Conservation (phyloP, 2,329 filamentous ascomycete genomes). For the Xylaria sp. region DNA sequence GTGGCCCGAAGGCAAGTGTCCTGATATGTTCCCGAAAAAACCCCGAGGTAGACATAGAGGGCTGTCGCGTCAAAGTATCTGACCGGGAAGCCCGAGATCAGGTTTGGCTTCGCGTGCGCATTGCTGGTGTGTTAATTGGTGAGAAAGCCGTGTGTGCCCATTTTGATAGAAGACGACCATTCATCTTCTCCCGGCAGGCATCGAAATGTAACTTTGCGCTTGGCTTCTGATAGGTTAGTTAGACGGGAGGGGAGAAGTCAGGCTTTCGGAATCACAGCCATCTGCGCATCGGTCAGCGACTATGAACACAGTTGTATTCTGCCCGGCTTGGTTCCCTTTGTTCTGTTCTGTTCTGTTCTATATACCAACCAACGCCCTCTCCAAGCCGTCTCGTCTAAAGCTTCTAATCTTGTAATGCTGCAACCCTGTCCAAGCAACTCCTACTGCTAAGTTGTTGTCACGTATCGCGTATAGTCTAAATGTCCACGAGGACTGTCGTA, state of each 20-base stretch:
- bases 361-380: conserved; percentile 38
- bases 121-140: conserved; percentile 21
- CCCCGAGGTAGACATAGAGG: conserved; percentile 6
- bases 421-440: conserved; percentile 39
- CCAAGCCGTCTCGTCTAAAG: conserved; percentile 36
- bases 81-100: conserved; percentile 18
- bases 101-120: conserved; percentile 7
- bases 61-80: conserved; percentile 17
- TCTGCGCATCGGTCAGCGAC: conserved; percentile 19
- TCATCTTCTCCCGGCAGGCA: conserved; percentile 18
- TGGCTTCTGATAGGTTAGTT: conserved; percentile 5
- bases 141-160: conserved; percentile 6
- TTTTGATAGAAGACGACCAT: conserved; percentile 5
- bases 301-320: conserved; percentile 34
- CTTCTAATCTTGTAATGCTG: conserved; percentile 40
- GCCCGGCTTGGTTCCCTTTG: conserved; percentile 18
- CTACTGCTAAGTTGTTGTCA: conserved; percentile 35
- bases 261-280: conserved; percentile 11
- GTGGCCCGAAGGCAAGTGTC: conserved; percentile 2
- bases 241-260: conserved; percentile 6
- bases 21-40: conserved; percentile 9
- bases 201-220: conserved; percentile 14
- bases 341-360: conserved; percentile 34
- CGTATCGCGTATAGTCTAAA: conserved; percentile 43
- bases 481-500: conserved; percentile 29